Conservation (phyloP, 148 eudicot genomes). For the Silene uniflora region DNA sequence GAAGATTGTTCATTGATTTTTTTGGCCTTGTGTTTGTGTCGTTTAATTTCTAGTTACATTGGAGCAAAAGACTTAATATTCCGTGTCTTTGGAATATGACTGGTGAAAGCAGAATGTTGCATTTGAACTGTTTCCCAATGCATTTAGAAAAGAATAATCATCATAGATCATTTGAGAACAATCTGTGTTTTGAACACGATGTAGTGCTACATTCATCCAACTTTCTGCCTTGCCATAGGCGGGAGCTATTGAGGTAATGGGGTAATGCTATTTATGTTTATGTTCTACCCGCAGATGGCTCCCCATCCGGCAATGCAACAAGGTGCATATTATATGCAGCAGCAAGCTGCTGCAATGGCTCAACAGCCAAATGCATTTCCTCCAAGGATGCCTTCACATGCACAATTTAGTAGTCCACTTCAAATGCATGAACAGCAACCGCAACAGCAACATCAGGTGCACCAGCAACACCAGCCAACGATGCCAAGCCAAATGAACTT, state of each 20-base stretch:
- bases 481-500: slow-evolving; percentile 52
- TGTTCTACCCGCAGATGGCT: slow-evolving; percentile 47
- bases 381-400: slow-evolving; percentile 55
- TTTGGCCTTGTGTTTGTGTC: too few relatives aligned
- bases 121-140: too few relatives aligned
- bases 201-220: neutral
- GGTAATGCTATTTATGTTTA: neutral
- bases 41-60: too few relatives aligned
- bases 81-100: neutral
- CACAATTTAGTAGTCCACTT: slow-evolving; percentile 55
- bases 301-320: slow-evolving; percentile 83
- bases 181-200: neutral
- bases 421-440: slow-evolving; percentile 47
- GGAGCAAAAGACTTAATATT: too few relatives aligned
- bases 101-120: neutral
- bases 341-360: slow-evolving; percentile 69
- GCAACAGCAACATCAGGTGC: slow-evolving; percentile 38
- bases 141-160: neutral
- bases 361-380: slow-evolving; percentile 65
- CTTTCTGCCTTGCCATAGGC: neutral
- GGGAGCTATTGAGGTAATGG: neutral
- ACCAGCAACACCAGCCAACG: slow-evolving; percentile 45
- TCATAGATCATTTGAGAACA: neutral
- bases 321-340: slow-evolving; percentile 87
- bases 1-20: neutral